Evolutionary conservation across 495 filamentous ascomycete species (phyloP).

Genomic region (Venustampulla echinocandica): DNA sequence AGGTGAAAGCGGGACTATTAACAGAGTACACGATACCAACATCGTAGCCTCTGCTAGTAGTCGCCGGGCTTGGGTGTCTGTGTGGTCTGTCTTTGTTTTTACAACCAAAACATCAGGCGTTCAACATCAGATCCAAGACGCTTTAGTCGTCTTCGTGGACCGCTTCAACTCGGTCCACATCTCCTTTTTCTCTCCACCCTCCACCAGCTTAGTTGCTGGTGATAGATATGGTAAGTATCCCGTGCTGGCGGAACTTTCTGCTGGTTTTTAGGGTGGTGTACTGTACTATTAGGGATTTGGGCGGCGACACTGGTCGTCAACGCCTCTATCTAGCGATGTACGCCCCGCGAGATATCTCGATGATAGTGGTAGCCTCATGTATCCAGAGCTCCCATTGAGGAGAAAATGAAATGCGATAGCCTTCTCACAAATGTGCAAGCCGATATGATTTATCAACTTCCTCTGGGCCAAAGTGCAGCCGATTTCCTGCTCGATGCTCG

Average conservation of each 20-base stretch:
- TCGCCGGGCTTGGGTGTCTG: constrained; percentile 33
- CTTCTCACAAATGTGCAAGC: no score
- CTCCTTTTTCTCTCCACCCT: constrained; percentile 24
- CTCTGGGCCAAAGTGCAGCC: no score
- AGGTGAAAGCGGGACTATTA: constrained; percentile 28
- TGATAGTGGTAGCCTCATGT: background rate
- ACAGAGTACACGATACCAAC: constrained; percentile 42
- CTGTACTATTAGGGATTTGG: background rate
- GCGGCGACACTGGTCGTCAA: background rate
- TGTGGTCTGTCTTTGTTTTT: constrained; percentile 63
- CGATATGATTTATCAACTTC: no score
- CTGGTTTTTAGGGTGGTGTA: background rate
- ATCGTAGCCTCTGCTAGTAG: constrained; percentile 33
- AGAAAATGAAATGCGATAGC: background rate
- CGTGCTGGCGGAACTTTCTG: no score
- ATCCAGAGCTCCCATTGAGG: background rate
- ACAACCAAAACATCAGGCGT: constrained; percentile 72
- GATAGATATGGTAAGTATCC: background rate
- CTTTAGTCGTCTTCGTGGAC: constrained; percentile 53
- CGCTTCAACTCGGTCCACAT: constrained; percentile 60
- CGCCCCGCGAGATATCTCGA: background rate
- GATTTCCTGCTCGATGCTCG: no score
- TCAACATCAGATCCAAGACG: constrained; percentile 71
- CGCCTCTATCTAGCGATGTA: background rate
- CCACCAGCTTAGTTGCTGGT: constrained; percentile 11